Evolutionary conservation across 2,329 filamentous ascomycete genomes (phyloP).

Genomic region (Alternaria triticimaculans): DNA sequence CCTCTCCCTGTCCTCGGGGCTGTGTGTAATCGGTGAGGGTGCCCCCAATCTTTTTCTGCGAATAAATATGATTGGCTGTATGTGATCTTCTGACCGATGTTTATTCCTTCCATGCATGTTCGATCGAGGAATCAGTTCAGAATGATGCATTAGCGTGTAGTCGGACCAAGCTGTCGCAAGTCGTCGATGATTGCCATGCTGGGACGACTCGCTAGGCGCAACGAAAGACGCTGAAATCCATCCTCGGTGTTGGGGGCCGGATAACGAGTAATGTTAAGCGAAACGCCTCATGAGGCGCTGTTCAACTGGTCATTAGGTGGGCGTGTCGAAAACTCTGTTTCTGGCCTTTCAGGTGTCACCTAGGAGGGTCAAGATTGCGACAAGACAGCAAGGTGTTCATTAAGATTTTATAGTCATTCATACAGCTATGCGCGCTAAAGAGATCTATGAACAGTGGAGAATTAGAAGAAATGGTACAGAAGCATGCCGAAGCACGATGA

Average conservation of each 20-base stretch:
- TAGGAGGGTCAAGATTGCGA: not conserved
- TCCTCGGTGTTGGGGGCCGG: not conserved
- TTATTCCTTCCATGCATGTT: constrained; percentile 3
- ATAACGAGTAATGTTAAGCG: not conserved
- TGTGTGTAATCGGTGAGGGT: not conserved
- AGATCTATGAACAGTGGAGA: not conserved
- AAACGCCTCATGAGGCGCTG: not conserved
- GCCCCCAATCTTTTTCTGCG: not conserved
- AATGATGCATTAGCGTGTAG: constrained; percentile 2
- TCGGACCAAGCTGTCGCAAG: not conserved
- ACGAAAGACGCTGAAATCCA: not conserved
- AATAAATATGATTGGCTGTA: not conserved
- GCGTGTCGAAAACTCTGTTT: not conserved
- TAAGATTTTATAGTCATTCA: not conserved
- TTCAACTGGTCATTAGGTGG: not conserved
- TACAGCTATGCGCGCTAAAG: not conserved
- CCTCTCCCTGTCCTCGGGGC: not conserved
- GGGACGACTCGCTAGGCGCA: not conserved
- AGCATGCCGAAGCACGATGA: not conserved
- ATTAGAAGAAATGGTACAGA: not conserved
- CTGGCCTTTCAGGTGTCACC: not conserved
- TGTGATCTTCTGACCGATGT: constrained; percentile 2
- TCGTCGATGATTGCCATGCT: not conserved
- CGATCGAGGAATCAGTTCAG: not conserved
- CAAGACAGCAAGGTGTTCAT: not conserved